Base-by-base conservation (phyloP, 495 filamentous ascomycete species). In the Daldinia childiae region DNA sequence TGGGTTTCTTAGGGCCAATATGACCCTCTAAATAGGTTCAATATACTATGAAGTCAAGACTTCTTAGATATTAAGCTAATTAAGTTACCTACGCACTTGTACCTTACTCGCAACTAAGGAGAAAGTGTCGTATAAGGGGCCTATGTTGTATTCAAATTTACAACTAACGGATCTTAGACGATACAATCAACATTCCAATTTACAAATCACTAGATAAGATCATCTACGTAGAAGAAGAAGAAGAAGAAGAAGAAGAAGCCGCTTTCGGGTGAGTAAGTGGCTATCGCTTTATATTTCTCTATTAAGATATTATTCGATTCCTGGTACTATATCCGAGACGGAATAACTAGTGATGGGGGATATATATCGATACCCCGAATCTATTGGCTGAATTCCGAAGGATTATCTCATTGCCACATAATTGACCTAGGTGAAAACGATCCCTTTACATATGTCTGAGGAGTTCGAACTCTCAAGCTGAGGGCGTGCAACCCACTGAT, bases 111-210 rank as follows among this genome's bases (percentile, higher is more conserved):
- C 19, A 48, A 4, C 17, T 30, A 6, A 52, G 15, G 26, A 51
- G 5, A 24, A n/a, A 24, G 45, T 41, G 9, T 26, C 15, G 12
- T 7, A 15, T 51, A 26, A 21, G 30, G 14, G 4, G 8, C 43
- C 51, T 24, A 64, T 34, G 27, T 14, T 24, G 29, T 24, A 34
- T 39, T 34, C 15, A 17, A 17, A 6, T 41, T 41, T 17, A 8
- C 34, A 58, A 29, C 68, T 34, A 57, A 57, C 48, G 62, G 61
- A 60, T 50, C 27, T 39, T 56, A 50, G 56, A 39, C 15, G 50
- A 26, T 14, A 30, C 50, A 62, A 62, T 65, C 26, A 51, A 38
- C 30, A 17, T 58, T 39, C 50, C 32, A 27, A 41, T 38, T 39
- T 29, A 57, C 24, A 62, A 8, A 6, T 54, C 4, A 57, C 9